These are phyloP conservation scores for Closterium sp. DNA, from an alignment of 139 green algal species.

Conservation along the genomic window DNA sequence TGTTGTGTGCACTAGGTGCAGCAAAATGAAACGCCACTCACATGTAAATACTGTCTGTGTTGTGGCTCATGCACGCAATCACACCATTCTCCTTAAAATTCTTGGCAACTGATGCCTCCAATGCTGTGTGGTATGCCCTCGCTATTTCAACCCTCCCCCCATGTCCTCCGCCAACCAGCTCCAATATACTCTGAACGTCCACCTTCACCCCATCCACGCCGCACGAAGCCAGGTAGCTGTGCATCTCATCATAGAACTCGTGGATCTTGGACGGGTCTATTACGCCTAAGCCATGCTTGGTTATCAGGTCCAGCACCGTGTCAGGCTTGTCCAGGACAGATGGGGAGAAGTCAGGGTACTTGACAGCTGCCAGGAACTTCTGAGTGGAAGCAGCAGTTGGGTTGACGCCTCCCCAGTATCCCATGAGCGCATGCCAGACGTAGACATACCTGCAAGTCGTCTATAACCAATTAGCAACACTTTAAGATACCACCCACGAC, in stretches of 20 bases:
- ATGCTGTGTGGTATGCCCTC: slow-evolving; percentile 29
- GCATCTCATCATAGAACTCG: slow-evolving; percentile 82
- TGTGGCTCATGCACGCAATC: slow-evolving; percentile 99
- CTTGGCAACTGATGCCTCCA: slow-evolving; percentile 66
- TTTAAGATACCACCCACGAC: neutral
- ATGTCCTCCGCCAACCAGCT: slow-evolving; percentile 52
- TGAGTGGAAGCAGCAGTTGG: neutral
- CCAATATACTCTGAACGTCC: slow-evolving; percentile 58
- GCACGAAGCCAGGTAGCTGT: slow-evolving; percentile 71
- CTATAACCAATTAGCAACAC: neutral
- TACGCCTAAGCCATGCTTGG: slow-evolving; percentile 52
- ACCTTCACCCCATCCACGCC: slow-evolving; percentile 91
- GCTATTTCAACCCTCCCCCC: slow-evolving; percentile 65
- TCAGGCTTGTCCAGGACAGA: slow-evolving; percentile 68
- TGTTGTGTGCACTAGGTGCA: neutral
- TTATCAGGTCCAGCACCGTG: slow-evolving; percentile 67
- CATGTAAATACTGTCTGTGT: slow-evolving; percentile 84
- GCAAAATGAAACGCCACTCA: neutral
- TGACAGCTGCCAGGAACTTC: slow-evolving; percentile 25
- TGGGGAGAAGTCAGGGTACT: slow-evolving; percentile 43
- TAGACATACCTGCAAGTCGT: slow-evolving; percentile 62
- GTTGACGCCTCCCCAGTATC: slow-evolving; percentile 86
- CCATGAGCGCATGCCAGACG: slow-evolving; percentile 90
- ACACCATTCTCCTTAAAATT: slow-evolving; percentile 84
- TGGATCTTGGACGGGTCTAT: slow-evolving; percentile 61